phyloP scores from a whole-genome alignment of 768 basidiomycete species.

The Agaricus blazei region DNA sequence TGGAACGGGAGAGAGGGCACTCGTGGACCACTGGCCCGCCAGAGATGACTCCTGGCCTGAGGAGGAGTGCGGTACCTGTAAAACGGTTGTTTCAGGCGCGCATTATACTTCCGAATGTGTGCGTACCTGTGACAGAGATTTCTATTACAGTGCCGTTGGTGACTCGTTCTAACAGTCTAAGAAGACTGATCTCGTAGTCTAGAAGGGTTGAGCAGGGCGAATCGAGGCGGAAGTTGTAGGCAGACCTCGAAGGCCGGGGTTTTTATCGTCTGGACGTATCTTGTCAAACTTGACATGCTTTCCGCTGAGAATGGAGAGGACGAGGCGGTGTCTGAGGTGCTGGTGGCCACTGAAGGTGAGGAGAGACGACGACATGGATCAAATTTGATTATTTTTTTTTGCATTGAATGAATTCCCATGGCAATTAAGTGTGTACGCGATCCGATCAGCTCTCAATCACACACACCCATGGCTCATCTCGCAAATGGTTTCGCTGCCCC shows the following conservation, averaged over 20 bases:
- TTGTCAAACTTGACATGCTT: constrained; percentile 79
- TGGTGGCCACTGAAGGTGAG: constrained; percentile 76
- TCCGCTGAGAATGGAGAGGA: constrained; percentile 87
- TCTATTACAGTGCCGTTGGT: constrained; percentile 95
- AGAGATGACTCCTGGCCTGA: constrained; percentile 89
- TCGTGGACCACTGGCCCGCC: constrained; percentile 83
- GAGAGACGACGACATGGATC: constrained; percentile 38
- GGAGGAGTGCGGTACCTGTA: constrained; percentile 82
- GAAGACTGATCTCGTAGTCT: constrained; percentile 92
- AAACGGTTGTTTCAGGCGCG: not conserved
- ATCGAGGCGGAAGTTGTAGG: constrained; percentile 1
- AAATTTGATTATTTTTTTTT: not conserved
- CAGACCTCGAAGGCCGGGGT: constrained; percentile 89
- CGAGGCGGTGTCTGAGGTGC: constrained; percentile 77
- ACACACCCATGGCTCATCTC: constrained; percentile 16
- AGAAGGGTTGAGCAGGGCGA: not conserved
- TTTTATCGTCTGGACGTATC: constrained; percentile 88
- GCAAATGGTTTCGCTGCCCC: constrained; percentile 14
- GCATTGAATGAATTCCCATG: not conserved
- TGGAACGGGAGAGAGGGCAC: constrained; percentile 80
- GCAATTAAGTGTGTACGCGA: not conserved
- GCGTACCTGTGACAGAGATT: constrained; percentile 88
- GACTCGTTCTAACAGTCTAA: constrained; percentile 82
- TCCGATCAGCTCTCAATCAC: not conserved
- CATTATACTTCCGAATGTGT: not conserved